A percentile compares a stretch with the other conserved stretches of the same genome.
phyloP scores from a whole-genome alignment of 164 flowering plant species.

The Liquidambar formosana region DNA sequence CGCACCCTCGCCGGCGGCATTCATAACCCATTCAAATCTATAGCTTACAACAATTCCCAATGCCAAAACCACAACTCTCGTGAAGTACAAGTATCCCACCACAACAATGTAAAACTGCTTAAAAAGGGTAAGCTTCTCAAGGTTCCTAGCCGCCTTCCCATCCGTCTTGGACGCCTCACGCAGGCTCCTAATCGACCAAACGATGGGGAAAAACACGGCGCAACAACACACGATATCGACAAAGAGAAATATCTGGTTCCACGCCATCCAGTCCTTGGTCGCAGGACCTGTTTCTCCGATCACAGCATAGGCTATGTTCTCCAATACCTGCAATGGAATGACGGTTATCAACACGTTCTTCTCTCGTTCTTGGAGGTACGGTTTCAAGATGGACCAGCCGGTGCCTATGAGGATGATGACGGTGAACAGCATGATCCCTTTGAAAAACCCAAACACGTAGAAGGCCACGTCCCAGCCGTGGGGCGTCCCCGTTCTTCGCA shows the following conservation, averaged over 20 bases:
- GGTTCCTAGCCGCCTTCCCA: constrained; percentile 45
- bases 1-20: constrained; percentile 26
- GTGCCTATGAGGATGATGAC: constrained; percentile 48
- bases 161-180: constrained; percentile 42
- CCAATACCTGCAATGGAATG: constrained; percentile 46
- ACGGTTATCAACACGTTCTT: constrained; percentile 38
- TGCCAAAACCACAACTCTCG: constrained; percentile 34
- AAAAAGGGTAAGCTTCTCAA: constrained; percentile 37
- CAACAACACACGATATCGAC: constrained; percentile 38
- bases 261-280: constrained; percentile 38
- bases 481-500: constrained; percentile 37
- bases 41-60: constrained; percentile 18
- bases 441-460: constrained; percentile 41
- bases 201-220: constrained; percentile 40
- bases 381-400: constrained; percentile 52
- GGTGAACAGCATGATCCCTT: constrained; percentile 41
- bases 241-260: constrained; percentile 41
- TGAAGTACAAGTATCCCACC: constrained; percentile 37
- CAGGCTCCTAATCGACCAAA: constrained; percentile 46
- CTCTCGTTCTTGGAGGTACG: constrained; percentile 40
- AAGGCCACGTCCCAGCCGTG: constrained; percentile 47
- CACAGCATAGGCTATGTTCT: constrained; percentile 36
- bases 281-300: constrained; percentile 37
- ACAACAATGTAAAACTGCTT: constrained; percentile 42
- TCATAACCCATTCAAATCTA: constrained; percentile 24